Conservation (phyloP, 2,329 filamentous ascomycete species). For the Scopulariopsis brevicaulis region DNA sequence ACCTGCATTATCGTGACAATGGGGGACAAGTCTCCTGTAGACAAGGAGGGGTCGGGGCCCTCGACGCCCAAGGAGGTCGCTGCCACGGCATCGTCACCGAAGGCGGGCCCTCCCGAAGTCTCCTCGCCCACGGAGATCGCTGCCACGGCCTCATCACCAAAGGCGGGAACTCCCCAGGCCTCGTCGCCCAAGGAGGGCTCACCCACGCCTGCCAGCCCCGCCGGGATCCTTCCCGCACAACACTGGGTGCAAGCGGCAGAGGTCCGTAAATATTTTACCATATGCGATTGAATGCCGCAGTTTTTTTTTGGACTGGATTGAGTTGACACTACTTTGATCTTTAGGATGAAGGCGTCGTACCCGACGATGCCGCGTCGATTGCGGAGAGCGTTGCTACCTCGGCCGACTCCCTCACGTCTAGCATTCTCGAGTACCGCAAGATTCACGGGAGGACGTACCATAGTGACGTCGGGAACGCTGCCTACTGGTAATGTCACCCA, state of each 20-base stretch:
- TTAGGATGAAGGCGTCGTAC: background rate
- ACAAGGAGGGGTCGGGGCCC: no score
- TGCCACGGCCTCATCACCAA: background rate
- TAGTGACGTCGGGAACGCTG: conserved; percentile 13
- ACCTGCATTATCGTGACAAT: no score
- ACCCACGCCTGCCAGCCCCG: background rate
- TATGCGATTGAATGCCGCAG: background rate
- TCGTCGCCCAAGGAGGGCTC: background rate
- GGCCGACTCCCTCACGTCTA: conserved; percentile 17
- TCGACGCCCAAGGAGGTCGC: no score
- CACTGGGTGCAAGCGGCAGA: background rate
- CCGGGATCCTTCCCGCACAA: background rate
- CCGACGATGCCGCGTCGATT: background rate
- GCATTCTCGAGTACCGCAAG: conserved; percentile 17
- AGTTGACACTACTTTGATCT: background rate
- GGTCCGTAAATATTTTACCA: background rate
- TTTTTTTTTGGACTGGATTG: background rate
- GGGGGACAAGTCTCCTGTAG: no score
- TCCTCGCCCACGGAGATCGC: background rate
- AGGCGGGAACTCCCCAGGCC: background rate
- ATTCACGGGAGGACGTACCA: conserved; percentile 20
- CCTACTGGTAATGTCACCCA: conserved; percentile 13
- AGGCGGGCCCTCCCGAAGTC: no score
- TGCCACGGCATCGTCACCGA: no score
- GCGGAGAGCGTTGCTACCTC: conserved; percentile 3